These are phyloP conservation scores for Aurantiochytrium sp. DNA, from an alignment of 108 stramenopile genomes.

Conservation along the genomic window DNA sequence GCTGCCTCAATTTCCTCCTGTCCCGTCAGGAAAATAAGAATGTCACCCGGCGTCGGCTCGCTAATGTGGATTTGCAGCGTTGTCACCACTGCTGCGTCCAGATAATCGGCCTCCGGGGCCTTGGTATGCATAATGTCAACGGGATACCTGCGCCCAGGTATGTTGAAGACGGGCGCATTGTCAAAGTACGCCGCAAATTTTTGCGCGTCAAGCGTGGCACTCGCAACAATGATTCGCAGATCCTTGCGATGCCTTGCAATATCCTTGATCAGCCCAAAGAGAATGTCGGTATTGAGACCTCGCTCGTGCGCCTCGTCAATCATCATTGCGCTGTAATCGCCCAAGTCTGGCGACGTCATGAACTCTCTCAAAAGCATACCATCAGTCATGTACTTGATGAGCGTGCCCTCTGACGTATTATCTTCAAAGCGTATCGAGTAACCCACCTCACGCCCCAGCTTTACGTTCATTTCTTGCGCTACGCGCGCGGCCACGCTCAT, in stretches of 20 bases:
- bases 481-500: conserved; percentile 97
- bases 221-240: conserved; percentile 85
- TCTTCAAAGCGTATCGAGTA: conserved; percentile 98
- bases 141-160: conserved; percentile 79
- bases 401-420: conserved; percentile 81
- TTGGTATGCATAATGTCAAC: conserved; percentile 94
- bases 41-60: conserved; percentile 90
- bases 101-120: conserved; percentile 97
- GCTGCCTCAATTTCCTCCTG: conserved; percentile 99
- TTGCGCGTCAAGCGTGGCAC: conserved; percentile 94
- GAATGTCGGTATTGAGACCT: conserved; percentile 90
- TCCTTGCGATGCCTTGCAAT: conserved; percentile 85
- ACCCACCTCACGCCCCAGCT: conserved; percentile 92
- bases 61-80: conserved; percentile 93
- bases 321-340: conserved; percentile 88
- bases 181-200: conserved; percentile 97
- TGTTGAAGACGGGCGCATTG: conserved; percentile 93
- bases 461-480: conserved; percentile 85
- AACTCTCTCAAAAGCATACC: conserved; percentile 95
- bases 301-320: conserved; percentile 98
- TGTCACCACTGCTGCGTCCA: conserved; percentile 96
- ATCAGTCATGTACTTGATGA: conserved; percentile 92
- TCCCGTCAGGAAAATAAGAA: conserved; percentile 94
- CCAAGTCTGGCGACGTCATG: conserved; percentile 86
- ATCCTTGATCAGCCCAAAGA: conserved; percentile 93